Percentiles rank a stretch among this genome's conserved stretches.
Conservation (phyloP, 352 stramenopile species). For the Pythium folliculosum region DNA sequence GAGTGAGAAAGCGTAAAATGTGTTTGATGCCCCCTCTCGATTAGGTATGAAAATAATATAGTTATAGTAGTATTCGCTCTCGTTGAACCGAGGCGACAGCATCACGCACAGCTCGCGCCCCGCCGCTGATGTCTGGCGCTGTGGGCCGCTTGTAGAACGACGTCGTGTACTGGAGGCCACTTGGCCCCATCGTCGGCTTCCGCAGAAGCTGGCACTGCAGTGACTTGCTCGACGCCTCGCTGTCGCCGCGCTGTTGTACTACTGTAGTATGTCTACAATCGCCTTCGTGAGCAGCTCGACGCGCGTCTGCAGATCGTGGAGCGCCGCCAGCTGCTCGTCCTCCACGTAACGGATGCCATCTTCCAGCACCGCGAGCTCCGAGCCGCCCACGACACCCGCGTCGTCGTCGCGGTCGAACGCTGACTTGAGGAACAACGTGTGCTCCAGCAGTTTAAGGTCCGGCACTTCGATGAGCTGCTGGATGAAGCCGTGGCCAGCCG, state of each 20-base stretch:
- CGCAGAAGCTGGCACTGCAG: constrained; percentile 3
- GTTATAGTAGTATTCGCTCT: constrained; percentile 12
- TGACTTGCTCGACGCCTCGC: constrained; percentile 7
- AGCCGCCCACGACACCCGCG: neutral
- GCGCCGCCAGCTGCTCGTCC: constrained; percentile 21
- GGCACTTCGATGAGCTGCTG: constrained; percentile 36
- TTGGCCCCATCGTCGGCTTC: constrained; percentile 1
- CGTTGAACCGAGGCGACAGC: constrained; percentile 1
- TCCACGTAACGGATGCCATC: constrained; percentile 62
- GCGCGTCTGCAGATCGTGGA: constrained; percentile 42
- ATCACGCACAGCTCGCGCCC: constrained; percentile 1
- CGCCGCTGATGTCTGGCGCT: constrained; percentile 8
- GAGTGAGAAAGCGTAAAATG: constrained; percentile 15
- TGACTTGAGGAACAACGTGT: constrained; percentile 48
- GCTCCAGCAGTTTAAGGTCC: constrained; percentile 37
- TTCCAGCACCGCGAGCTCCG: constrained; percentile 35
- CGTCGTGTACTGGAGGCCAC: constrained; percentile 13
- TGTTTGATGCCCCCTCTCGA: neutral
- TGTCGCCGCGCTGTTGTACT: constrained; percentile 26
- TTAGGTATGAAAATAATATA: constrained; percentile 21
- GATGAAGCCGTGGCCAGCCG: constrained; percentile 17
- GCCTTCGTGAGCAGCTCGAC: constrained; percentile 45
- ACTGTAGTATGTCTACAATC: constrained; percentile 40
- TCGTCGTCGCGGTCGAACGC: constrained; percentile 47
- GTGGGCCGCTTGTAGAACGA: constrained; percentile 16